Evolutionary conservation across 305 asterid genomes (phyloP).

Genomic region (Solanum hybrid): DNA sequence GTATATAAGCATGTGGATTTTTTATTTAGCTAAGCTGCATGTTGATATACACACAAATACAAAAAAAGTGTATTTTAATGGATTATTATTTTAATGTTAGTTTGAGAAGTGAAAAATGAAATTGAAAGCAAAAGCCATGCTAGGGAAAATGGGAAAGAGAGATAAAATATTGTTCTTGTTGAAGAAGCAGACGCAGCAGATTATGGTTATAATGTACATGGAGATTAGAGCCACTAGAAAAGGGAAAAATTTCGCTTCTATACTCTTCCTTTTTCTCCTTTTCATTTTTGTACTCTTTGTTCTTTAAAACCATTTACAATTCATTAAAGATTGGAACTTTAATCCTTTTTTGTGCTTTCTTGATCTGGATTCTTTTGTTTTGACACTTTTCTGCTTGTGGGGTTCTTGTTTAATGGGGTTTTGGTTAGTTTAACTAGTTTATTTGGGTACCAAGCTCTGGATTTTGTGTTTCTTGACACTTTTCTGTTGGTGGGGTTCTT

Average conservation of each 20-base stretch:
- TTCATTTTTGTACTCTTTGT: slow-evolving; percentile 72
- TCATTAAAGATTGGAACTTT: background rate
- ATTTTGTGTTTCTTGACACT: slow-evolving; percentile 24
- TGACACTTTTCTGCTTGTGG: slow-evolving; percentile 24
- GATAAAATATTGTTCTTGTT: slow-evolving; percentile 14
- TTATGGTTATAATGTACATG: slow-evolving; percentile 30
- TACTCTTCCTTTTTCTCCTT: slow-evolving; percentile 65
- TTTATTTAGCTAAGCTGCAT: slow-evolving; percentile 10
- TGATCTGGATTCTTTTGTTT: slow-evolving; percentile 9
- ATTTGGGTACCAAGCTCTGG: slow-evolving; percentile 31
- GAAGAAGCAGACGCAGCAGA: slow-evolving; percentile 27
- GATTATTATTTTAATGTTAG: slow-evolving; percentile 12
- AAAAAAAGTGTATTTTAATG: slow-evolving; percentile 28
- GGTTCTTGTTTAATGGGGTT: background rate
- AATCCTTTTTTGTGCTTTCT: background rate
- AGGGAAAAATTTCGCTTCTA: slow-evolving; percentile 27
- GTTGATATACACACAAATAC: background rate
- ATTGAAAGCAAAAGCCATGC: slow-evolving; percentile 34
- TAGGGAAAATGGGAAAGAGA: slow-evolving; percentile 27
- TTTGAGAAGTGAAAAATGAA: slow-evolving; percentile 5
- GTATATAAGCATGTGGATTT: background rate
- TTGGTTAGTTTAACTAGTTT: slow-evolving; percentile 1
- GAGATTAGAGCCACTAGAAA: slow-evolving; percentile 53
- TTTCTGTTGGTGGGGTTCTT: slow-evolving; percentile 17
- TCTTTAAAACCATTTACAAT: slow-evolving; percentile 23